Conservation (phyloP, 306 rosid species). For the Sechiopsis laciniata region DNA sequence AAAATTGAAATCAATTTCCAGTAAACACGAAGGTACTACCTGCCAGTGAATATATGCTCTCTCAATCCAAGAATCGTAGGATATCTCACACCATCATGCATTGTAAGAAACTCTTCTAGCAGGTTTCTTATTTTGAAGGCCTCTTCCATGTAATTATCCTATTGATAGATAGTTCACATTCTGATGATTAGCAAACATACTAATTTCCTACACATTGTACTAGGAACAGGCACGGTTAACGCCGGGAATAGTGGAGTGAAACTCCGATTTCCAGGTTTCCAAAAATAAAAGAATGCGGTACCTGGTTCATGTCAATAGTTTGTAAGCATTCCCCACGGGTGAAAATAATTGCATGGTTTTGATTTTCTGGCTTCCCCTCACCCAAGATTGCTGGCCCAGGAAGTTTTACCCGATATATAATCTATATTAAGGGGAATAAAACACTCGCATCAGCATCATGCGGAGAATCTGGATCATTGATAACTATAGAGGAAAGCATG, state of each 20-base stretch:
- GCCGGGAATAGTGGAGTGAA: too few relatives aligned
- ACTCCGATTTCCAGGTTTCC: too few relatives aligned
- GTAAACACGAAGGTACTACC: conserved; percentile 40
- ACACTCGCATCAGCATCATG: conserved; percentile 23
- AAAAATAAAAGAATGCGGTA: too few relatives aligned
- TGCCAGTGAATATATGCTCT: conserved; percentile 95
- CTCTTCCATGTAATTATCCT: conserved; percentile 97
- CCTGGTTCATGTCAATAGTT: too few relatives aligned
- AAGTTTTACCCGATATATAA: too few relatives aligned
- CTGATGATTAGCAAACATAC: conserved; percentile 13
- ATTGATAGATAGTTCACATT: conserved; percentile 14
- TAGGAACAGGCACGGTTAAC: background rate
- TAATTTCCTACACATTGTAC: background rate
- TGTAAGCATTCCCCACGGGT: too few relatives aligned
- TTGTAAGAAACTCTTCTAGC: conserved; percentile 69
- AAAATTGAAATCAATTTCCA: conserved; percentile 22
- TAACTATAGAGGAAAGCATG: conserved; percentile 13
- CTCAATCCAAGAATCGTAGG: conserved; percentile 95
- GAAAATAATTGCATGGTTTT: too few relatives aligned
- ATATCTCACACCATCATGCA: conserved; percentile 54
- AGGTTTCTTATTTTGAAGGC: conserved; percentile 98
- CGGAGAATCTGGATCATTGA: background rate
- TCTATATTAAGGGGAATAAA: background rate
- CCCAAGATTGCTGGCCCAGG: too few relatives aligned
- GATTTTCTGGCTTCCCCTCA: too few relatives aligned